Percentiles rank a stretch among this genome's conserved stretches.
These are phyloP conservation scores for Globisporangium nagaii DNA, from an alignment of 352 stramenopile genomes.

Conservation along the genomic window DNA sequence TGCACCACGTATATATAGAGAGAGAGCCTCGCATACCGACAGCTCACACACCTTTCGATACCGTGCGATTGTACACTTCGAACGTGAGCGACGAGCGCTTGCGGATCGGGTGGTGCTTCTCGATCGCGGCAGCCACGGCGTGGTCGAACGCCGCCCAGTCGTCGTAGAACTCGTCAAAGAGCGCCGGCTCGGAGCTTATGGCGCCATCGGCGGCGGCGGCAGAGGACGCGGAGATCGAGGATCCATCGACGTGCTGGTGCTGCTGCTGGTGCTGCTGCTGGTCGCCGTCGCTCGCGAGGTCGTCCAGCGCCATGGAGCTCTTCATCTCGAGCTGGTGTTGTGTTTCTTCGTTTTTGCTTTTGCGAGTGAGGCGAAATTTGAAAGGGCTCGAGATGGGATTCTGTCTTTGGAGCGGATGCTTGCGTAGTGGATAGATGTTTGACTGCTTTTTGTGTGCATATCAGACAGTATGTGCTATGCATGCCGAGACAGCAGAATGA, in stretches of 20 bases:
- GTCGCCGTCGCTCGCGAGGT: conserved; percentile 1
- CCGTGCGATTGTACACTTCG: conserved; percentile 82
- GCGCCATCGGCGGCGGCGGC: background rate
- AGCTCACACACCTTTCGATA: conserved; percentile 49
- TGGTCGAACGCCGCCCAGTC: conserved; percentile 69
- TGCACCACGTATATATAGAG: background rate
- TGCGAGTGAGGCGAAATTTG: no score
- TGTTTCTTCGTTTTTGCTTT: background rate
- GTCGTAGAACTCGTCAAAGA: conserved; percentile 74
- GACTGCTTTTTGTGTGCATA: no score
- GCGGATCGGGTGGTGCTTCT: conserved; percentile 67
- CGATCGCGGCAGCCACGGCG: conserved; percentile 51
- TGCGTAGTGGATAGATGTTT: no score
- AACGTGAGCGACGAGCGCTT: conserved; percentile 82
- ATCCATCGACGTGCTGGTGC: background rate
- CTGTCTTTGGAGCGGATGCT: no score
- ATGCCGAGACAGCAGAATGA: no score
- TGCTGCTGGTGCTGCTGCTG: background rate
- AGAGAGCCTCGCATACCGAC: background rate
- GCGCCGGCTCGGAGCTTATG: conserved; percentile 10
- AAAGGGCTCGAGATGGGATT: no score
- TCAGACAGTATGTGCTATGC: no score
- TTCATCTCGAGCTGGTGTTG: conserved; percentile 2
- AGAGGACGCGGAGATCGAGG: background rate
- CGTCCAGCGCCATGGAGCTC: background rate